phyloP scores from a whole-genome alignment of 805 yeast species.

The Ogataea nonfermentans region DNA sequence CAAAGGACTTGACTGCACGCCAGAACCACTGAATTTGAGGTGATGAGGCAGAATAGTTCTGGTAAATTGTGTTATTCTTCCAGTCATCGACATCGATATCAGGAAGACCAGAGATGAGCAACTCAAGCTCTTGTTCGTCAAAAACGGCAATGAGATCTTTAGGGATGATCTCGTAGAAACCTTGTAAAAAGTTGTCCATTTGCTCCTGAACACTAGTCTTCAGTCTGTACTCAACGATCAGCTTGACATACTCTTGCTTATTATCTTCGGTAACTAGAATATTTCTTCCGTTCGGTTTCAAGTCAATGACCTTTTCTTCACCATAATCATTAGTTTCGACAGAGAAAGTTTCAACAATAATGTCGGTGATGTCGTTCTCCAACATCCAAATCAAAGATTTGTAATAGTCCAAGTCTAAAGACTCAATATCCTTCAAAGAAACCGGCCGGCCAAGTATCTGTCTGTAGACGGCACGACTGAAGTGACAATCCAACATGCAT shows the following conservation, averaged over 20 bases:
- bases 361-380: conserved; percentile 94
- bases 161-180: conserved; percentile 89
- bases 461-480: conserved; percentile 93
- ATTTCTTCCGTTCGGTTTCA: conserved; percentile 77
- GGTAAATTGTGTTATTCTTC: conserved; percentile 81
- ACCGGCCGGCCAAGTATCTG: conserved; percentile 76
- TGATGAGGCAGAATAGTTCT: conserved; percentile 77
- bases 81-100: conserved; percentile 96
- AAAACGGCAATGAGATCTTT: conserved; percentile 79
- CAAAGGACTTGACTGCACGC: conserved; percentile 95
- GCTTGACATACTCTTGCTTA: conserved; percentile 82
- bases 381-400: conserved; percentile 94
- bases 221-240: conserved; percentile 83
- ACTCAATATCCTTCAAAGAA: conserved; percentile 89
- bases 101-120: conserved; percentile 90
- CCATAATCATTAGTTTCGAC: conserved; percentile 94
- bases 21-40: conserved; percentile 95
- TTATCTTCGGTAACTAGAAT: conserved; percentile 88
- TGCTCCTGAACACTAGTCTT: conserved; percentile 84
- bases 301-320: conserved; percentile 78
- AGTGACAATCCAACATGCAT: conserved; percentile 87
- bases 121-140: conserved; percentile 93
- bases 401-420: conserved; percentile 86
- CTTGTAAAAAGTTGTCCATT: conserved; percentile 77
- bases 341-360: conserved; percentile 90